Conservation (phyloP, 257 asterid species). For the Nicotiana undulata region DNA sequence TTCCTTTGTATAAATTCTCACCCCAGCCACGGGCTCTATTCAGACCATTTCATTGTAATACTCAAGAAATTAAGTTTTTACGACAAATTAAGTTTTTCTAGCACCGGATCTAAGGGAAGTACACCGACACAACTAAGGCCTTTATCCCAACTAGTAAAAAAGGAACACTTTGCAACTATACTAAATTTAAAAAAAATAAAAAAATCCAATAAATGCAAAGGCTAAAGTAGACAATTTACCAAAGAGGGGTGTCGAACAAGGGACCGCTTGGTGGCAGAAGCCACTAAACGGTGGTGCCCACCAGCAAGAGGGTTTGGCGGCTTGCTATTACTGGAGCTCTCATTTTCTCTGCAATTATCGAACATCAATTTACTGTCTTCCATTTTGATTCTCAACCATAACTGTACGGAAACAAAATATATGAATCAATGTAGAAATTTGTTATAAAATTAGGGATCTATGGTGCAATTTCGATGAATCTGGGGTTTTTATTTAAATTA, state of each 20-base stretch:
- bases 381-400: constrained; percentile 68
- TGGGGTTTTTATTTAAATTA: not conserved
- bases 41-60: not conserved
- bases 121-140: not conserved
- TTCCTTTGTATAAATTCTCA: too few relatives aligned
- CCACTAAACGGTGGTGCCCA: constrained; percentile 33
- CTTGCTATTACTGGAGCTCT: constrained; percentile 51
- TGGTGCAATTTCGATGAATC: not conserved
- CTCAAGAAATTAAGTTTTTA: not conserved
- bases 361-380: constrained; percentile 58
- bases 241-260: constrained; percentile 64
- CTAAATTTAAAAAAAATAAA: not conserved
- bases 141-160: not conserved
- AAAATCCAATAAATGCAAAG: not conserved
- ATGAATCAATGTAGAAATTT: not conserved
- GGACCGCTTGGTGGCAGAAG: constrained; percentile 28
- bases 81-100: not conserved
- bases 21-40: too few relatives aligned
- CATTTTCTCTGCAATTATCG: constrained; percentile 30
- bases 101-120: not conserved
- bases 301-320: constrained; percentile 61
- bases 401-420: constrained; percentile 8
- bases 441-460: not conserved
- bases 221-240: constrained; percentile 28
- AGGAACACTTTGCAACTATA: not conserved